A percentile compares a stretch with the other conserved stretches of the same genome.
These are phyloP conservation scores for Periconia sp. DNA, from an alignment of 2,329 filamentous ascomycete genomes.

Conservation along the genomic window DNA sequence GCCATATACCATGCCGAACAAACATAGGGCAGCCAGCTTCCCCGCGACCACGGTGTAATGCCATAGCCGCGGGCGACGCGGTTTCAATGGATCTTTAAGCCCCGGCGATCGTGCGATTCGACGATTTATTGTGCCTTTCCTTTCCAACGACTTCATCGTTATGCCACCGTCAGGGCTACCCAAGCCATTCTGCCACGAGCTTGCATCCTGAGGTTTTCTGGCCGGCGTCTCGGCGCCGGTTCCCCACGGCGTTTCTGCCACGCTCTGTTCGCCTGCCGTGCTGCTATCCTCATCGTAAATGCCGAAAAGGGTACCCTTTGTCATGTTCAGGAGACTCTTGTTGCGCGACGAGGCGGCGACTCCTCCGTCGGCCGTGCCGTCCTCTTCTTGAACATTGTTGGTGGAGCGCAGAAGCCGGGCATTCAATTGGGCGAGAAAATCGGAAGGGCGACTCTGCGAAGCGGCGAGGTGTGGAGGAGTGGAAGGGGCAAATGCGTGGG, in stretches of 20 bases:
- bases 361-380: conserved; percentile 18
- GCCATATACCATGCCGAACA: conserved; percentile 81
- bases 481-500: conserved; percentile 19
- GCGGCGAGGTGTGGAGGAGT: conserved; percentile 23
- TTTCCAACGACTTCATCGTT: conserved; percentile 22
- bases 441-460: conserved; percentile 24
- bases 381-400: conserved; percentile 25
- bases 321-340: conserved; percentile 82
- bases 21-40: conserved; percentile 69
- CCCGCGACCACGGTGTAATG: conserved; percentile 57
- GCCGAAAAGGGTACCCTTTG: conserved; percentile 83
- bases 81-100: conserved; percentile 9
- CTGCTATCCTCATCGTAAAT: conserved; percentile 67
- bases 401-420: conserved; percentile 37
- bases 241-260: conserved; percentile 73
- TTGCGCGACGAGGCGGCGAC: conserved; percentile 56
- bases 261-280: conserved; percentile 46
- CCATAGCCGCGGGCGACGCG: conserved; percentile 18
- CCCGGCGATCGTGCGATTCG: conserved; percentile 1
- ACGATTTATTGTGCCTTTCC: conserved; percentile 9
- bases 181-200: conserved; percentile 20
- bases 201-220: conserved; percentile 1
- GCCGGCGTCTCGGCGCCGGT: conserved; percentile 72
- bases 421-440: conserved; percentile 42
- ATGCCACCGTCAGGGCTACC: conserved; percentile 30